Evolutionary conservation across 1,284 basidiomycete species (phyloP), one percentile per base, ranked within the genome.

Genomic region (Ceratobasidium sp.): DNA sequence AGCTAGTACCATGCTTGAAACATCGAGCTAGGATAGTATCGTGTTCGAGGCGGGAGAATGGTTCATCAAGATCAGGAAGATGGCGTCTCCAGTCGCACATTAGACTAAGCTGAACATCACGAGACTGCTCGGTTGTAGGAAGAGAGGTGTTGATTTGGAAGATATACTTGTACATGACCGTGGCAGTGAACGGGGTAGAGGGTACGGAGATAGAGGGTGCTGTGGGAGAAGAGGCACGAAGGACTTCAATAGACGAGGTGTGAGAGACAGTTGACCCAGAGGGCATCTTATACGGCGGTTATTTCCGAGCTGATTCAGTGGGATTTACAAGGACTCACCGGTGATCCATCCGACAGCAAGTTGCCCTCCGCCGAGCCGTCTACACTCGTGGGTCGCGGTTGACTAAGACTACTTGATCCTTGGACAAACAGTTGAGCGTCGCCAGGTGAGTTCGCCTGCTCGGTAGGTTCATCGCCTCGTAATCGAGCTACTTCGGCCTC

Each of bases 51-150:
- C 67, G 48, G 23, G 67, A 38, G 50, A 69, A 26, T 38, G 38
- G 50, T 38, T 20, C 50, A n/a, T 56, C 67, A 13, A 56, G 33
- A 7, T 12, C 12, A 13, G 67, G 67, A 7, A 69, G 67, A 38
- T 69, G 52, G 28, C 67, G 67, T 33, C 28, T 40, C 67, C 67
- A 69, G 28, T 69, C 67, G 28, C 67, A 69, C 26, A 56, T 26
- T n/a, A 69, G n/a, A 42, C 67, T 69, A 17, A n/a, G 23, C 26
- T 33, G 67, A 38, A n/a, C 50, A n/a, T 7, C 56, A 40, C 38
- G 50, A 56, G 48, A 26, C 12, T 56, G 50, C 6, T 56, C 50
- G 17, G 9, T 12, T 3, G 23, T n/a, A 23, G 67, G 67, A n/a
- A 69, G 13, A n/a, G 15, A 13, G 20, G 26, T 4, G 38, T 69